Conservation (phyloP, 805 yeast genomes). For the Candida patagonica region DNA sequence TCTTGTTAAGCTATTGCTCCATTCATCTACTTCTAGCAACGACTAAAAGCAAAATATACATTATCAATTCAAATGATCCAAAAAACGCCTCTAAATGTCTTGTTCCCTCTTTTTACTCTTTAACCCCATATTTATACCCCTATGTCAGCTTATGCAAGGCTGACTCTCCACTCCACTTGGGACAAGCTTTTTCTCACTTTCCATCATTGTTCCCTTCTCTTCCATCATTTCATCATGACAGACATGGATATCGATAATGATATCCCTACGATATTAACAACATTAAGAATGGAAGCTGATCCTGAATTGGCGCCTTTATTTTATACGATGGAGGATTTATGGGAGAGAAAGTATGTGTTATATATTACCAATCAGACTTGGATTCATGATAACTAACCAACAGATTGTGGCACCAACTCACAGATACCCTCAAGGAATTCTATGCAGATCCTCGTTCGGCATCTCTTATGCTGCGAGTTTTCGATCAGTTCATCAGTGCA, state of each 20-base stretch:
- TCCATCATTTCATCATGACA: constrained; percentile 7
- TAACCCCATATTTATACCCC: too few species aligned
- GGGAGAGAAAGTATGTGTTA: constrained; percentile 54
- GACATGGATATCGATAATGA: constrained; percentile 27
- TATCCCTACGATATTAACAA: constrained; percentile 42
- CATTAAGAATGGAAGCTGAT: constrained; percentile 58
- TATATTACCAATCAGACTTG: not conserved
- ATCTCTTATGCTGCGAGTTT: constrained; percentile 55
- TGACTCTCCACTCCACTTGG: too few species aligned
- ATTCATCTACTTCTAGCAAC: too few species aligned
- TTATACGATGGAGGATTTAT: constrained; percentile 68
- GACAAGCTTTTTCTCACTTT: too few species aligned
- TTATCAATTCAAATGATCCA: too few species aligned
- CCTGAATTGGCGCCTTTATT: constrained; percentile 52
- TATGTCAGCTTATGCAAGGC: too few species aligned
- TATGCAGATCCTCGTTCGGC: constrained; percentile 46
- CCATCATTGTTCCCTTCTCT: too few species aligned
- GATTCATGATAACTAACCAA: not conserved
- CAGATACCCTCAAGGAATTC: constrained; percentile 53
- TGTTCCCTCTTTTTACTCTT: too few species aligned
- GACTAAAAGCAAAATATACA: too few species aligned
- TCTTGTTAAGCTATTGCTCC: too few species aligned
- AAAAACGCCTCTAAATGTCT: too few species aligned
- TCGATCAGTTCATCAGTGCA: constrained; percentile 56
- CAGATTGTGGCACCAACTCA: constrained; percentile 84